These are phyloP conservation scores for Agrocybe pediades DNA, from an alignment of 768 basidiomycete genomes.

Conservation along the genomic window DNA sequence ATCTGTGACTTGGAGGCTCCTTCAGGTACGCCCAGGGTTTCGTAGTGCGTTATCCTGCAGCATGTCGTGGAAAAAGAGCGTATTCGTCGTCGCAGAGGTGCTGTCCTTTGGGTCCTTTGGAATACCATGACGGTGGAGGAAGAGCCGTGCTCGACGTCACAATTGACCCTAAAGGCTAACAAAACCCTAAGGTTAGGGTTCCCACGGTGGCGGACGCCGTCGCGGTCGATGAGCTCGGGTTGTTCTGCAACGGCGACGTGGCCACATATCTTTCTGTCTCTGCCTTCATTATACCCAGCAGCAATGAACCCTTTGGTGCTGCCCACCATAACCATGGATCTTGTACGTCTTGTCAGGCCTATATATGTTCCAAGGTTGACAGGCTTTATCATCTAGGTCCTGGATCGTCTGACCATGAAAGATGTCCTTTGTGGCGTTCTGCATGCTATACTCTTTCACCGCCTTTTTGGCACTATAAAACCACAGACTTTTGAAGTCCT, in stretches of 20 bases:
- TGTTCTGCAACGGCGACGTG: background rate
- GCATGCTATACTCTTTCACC: slow-evolving; percentile 84
- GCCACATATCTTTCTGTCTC: background rate
- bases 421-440: slow-evolving; percentile 77
- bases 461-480: slow-evolving; percentile 78
- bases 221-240: background rate
- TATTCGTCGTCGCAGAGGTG: background rate
- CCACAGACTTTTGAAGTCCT: slow-evolving; percentile 78
- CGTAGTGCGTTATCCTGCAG: slow-evolving; percentile 15
- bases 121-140: background rate
- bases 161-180: background rate
- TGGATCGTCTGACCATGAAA: slow-evolving; percentile 72
- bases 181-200: slow-evolving; percentile 4
- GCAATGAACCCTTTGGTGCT: background rate
- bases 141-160: background rate
- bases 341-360: slow-evolving; percentile 30
- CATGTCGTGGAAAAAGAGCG: slow-evolving; percentile 13
- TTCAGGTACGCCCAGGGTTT: slow-evolving; percentile 18
- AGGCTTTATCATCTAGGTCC: slow-evolving; percentile 43
- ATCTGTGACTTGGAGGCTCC: slow-evolving; percentile 21
- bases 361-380: slow-evolving; percentile 2
- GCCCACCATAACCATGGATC: slow-evolving; percentile 44
- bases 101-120: background rate
- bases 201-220: background rate
- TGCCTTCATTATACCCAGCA: background rate